Conservation (phyloP, 495 filamentous ascomycete species). For the Cryomyces minteri region DNA sequence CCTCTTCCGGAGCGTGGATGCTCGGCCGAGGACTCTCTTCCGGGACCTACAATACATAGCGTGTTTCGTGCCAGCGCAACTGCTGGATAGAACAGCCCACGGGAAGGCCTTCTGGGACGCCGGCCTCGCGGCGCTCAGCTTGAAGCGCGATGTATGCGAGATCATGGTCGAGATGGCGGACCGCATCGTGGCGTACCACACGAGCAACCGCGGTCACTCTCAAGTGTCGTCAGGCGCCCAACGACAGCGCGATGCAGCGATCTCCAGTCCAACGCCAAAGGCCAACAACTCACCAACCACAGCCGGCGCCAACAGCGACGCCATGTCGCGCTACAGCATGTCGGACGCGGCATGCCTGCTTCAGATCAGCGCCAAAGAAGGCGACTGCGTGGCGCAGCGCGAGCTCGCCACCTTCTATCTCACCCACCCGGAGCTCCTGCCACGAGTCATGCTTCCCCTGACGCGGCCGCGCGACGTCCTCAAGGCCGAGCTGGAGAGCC, state of each 20-base stretch:
- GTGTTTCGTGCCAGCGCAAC: conserved; percentile 64
- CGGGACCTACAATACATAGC: conserved; percentile 92
- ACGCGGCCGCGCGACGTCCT: conserved; percentile 79
- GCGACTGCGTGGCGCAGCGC: conserved; percentile 77
- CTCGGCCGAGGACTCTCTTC: conserved; percentile 81
- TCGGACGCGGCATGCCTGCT: conserved; percentile 81
- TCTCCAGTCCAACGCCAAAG: neutral
- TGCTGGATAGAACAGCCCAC: conserved; percentile 67
- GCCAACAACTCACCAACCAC: neutral
- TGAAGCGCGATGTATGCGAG: conserved; percentile 79
- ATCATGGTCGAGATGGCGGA: conserved; percentile 81
- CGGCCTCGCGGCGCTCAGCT: conserved; percentile 63
- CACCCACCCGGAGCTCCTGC: conserved; percentile 76
- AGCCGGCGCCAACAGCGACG: conserved; percentile 6
- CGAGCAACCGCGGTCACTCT: conserved; percentile 27
- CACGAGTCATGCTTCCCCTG: conserved; percentile 67
- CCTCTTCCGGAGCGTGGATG: conserved; percentile 55
- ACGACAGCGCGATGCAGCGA: neutral
- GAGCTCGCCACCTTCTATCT: conserved; percentile 91
- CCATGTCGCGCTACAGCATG: conserved; percentile 40
- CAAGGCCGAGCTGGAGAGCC: conserved; percentile 72
- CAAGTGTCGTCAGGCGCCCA: neutral
- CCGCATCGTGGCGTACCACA: conserved; percentile 45
- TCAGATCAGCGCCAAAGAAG: conserved; percentile 88
- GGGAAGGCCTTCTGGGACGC: conserved; percentile 94